These are phyloP conservation scores for Kwoniella shandongensis DNA, from an alignment of 768 basidiomycete genomes.

Conservation along the genomic window DNA sequence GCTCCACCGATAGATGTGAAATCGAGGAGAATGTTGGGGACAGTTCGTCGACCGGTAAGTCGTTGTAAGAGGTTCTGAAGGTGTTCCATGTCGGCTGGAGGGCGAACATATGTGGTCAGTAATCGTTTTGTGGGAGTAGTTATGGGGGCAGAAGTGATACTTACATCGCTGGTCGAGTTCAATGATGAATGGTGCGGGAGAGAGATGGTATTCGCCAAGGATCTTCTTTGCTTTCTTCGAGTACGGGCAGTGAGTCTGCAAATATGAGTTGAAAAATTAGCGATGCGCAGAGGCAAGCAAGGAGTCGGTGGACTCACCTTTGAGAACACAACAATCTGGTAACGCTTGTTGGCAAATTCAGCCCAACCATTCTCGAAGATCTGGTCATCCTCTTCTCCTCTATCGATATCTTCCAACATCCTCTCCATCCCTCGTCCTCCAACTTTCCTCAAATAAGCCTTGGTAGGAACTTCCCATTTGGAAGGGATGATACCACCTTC, in stretches of 20 bases:
- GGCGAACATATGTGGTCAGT: slow-evolving; percentile 1
- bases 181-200: slow-evolving; percentile 46
- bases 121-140: too few species aligned
- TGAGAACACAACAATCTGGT: slow-evolving; percentile 48
- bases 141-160: slow-evolving; percentile 10
- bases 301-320: slow-evolving; percentile 39
- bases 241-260: slow-evolving; percentile 53
- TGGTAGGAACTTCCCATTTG: slow-evolving; percentile 36
- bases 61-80: slow-evolving; percentile 47
- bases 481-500: slow-evolving; percentile 45
- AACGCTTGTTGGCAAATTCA: slow-evolving; percentile 40
- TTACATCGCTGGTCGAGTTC: slow-evolving; percentile 52
- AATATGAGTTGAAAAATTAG: neutral
- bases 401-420: slow-evolving; percentile 36
- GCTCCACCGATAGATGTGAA: slow-evolving; percentile 51
- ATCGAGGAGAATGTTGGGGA: slow-evolving; percentile 53
- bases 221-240: slow-evolving; percentile 51
- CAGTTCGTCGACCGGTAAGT: slow-evolving; percentile 52
- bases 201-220: slow-evolving; percentile 41
- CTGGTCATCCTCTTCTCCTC: slow-evolving; percentile 28
- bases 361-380: slow-evolving; percentile 48
- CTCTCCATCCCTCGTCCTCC: slow-evolving; percentile 38
- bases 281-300: neutral
- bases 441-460: slow-evolving; percentile 24
- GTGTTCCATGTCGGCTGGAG: slow-evolving; percentile 43